A percentile compares a stretch with the other conserved stretches of the same genome.
These are phyloP conservation scores for Zygoascus ofunaensis DNA, from an alignment of 805 yeast genomes.

Conservation along the genomic window DNA sequence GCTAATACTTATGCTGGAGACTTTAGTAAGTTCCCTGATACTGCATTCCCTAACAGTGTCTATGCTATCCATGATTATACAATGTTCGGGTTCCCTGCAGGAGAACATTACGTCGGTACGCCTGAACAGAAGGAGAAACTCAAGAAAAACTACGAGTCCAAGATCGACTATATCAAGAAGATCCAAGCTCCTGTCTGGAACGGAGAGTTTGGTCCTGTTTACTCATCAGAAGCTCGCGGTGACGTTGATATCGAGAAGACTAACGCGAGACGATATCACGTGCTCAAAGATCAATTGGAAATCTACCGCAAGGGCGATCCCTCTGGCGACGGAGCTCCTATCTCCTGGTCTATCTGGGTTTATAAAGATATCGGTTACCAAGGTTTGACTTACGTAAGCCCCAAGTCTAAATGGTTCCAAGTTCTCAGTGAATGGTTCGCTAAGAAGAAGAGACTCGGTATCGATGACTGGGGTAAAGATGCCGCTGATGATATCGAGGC, in stretches of 20 bases:
- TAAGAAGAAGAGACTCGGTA: slow-evolving; percentile 38
- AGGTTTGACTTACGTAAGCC: slow-evolving; percentile 40
- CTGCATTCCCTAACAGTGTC: slow-evolving; percentile 36
- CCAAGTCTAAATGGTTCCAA: slow-evolving; percentile 36
- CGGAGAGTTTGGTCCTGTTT: slow-evolving; percentile 47
- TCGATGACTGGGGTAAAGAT: slow-evolving; percentile 44
- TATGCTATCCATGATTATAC: slow-evolving; percentile 44
- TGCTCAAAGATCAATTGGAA: slow-evolving; percentile 39
- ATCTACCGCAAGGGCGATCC: slow-evolving; percentile 41
- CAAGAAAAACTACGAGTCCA: slow-evolving; percentile 34
- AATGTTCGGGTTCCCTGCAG: slow-evolving; percentile 36
- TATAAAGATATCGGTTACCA: slow-evolving; percentile 47
- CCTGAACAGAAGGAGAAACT: slow-evolving; percentile 32
- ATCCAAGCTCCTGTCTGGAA: slow-evolving; percentile 44
- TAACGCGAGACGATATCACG: slow-evolving; percentile 34
- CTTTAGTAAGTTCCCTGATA: slow-evolving; percentile 38
- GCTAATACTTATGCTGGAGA: slow-evolving; percentile 46
- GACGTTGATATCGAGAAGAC: slow-evolving; percentile 32
- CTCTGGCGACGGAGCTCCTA: slow-evolving; percentile 38
- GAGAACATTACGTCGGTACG: slow-evolving; percentile 28
- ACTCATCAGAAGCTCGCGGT: slow-evolving; percentile 35
- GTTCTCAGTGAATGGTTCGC: slow-evolving; percentile 36
- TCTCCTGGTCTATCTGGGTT: slow-evolving; percentile 45
- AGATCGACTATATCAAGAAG: slow-evolving; percentile 35
- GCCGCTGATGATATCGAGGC: slow-evolving; percentile 33